These are phyloP conservation scores for Pyrenophora tritici-repentis DNA, from an alignment of 2,329 filamentous ascomycete species.

Conservation along the genomic window DNA sequence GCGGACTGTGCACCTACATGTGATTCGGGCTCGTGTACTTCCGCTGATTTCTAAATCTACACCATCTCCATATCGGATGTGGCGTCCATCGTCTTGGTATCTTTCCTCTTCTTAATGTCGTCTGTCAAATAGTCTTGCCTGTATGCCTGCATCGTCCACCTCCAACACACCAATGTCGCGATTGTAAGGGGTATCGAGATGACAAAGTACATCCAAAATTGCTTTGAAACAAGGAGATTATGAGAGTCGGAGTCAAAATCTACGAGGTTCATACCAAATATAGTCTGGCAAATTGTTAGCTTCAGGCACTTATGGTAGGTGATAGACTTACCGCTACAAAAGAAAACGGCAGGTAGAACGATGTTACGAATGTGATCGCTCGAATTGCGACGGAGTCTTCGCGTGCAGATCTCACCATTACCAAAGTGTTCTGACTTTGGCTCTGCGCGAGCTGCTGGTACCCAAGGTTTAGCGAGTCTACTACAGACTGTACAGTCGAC, in stretches of 20 bases:
- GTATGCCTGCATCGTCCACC: not conserved
- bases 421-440: not conserved
- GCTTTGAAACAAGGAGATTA: not conserved
- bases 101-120: fast-evolving
- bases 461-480: not conserved
- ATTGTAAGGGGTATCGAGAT: not conserved
- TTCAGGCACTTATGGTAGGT: not conserved
- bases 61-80: not conserved
- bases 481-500: not conserved
- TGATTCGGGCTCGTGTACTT: too few species aligned
- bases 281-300: not conserved
- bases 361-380: not conserved
- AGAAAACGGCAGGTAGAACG: not conserved
- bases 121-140: not conserved
- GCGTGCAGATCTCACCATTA: not conserved
- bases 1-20: too few species aligned
- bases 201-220: not conserved
- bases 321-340: not conserved
- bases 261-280: not conserved
- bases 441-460: too few species aligned
- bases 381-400: not conserved
- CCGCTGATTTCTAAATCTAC: too few species aligned
- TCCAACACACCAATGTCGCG: not conserved
- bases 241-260: not conserved
- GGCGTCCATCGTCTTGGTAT: fast-evolving